Evolutionary conservation across 2,329 filamentous ascomycete species (phyloP).

Genomic region (Xenoacremonium recifei): DNA sequence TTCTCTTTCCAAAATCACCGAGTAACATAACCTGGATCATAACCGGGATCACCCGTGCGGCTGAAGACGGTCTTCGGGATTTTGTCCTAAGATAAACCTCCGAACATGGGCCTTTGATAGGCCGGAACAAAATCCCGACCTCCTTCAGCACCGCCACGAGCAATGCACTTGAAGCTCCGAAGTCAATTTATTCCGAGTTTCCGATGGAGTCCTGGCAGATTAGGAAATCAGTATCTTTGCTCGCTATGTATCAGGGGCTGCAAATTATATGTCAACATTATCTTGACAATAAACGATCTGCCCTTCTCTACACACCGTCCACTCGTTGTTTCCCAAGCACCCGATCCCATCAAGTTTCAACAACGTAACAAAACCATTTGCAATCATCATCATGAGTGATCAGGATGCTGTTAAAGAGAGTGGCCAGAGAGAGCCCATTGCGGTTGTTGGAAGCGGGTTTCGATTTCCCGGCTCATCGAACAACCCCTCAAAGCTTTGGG

Average conservation of each 20-base stretch:
- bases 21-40: neutral
- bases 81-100: neutral
- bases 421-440: conserved; percentile 34
- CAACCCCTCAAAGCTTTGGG: conserved; percentile 36
- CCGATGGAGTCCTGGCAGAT: neutral
- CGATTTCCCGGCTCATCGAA: conserved; percentile 35
- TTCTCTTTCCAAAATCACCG: neutral
- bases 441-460: conserved; percentile 38
- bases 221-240: neutral
- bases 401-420: neutral
- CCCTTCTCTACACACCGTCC: neutral
- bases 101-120: neutral
- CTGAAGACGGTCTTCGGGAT: neutral
- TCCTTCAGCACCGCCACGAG: neutral
- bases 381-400: neutral
- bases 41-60: neutral
- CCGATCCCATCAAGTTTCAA: neutral
- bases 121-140: neutral
- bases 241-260: neutral
- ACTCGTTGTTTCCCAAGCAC: neutral
- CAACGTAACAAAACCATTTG: neutral
- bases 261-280: neutral
- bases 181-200: neutral
- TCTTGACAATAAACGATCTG: neutral
- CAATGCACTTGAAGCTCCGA: neutral